Percentiles rank a stretch among this genome's conserved stretches.
These are phyloP conservation scores for Penicillium hesseltinei DNA, from an alignment of 2,329 filamentous ascomycete species.

Conservation along the genomic window DNA sequence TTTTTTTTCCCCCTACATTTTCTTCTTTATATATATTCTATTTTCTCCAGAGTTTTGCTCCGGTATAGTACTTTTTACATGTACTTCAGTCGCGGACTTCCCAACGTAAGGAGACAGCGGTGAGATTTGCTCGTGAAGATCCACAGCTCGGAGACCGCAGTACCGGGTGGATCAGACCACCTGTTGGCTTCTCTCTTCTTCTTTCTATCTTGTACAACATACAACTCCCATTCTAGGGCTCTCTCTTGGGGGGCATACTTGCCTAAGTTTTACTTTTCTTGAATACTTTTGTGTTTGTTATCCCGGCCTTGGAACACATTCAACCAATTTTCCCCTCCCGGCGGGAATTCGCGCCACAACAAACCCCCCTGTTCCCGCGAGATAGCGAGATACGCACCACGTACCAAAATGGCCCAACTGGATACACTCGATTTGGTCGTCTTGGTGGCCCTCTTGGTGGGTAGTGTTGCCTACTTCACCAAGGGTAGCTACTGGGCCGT, in stretches of 20 bases:
- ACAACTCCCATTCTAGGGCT: neutral
- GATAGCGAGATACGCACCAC: neutral
- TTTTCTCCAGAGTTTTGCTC: neutral
- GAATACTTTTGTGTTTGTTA: neutral
- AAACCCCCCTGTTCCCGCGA: conserved; percentile 4
- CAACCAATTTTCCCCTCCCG: neutral
- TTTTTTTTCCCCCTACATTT: neutral
- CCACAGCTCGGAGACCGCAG: conserved; percentile 1
- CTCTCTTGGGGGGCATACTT: neutral
- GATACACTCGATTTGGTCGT: conserved; percentile 94
- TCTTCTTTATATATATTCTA: neutral
- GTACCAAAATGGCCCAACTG: conserved; percentile 77
- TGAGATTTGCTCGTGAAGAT: conserved; percentile 6
- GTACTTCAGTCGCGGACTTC: neutral
- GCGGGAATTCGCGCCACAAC: conserved; percentile 4
- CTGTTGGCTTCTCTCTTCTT: conserved; percentile 10
- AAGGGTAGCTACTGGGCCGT: conserved; percentile 88
- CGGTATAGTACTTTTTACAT: neutral
- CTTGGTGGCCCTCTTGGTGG: conserved; percentile 78
- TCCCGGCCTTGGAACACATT: neutral
- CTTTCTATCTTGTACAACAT: neutral
- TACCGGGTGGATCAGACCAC: conserved; percentile 7
- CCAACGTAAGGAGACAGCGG: conserved; percentile 1
- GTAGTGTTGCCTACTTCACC: conserved; percentile 92
- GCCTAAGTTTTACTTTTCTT: neutral